Evolutionary conservation across 1,139 yeast genomes (phyloP), one percentile per base, ranked within the genome.

Genomic region (Eremothecium sinecaudum): DNA sequence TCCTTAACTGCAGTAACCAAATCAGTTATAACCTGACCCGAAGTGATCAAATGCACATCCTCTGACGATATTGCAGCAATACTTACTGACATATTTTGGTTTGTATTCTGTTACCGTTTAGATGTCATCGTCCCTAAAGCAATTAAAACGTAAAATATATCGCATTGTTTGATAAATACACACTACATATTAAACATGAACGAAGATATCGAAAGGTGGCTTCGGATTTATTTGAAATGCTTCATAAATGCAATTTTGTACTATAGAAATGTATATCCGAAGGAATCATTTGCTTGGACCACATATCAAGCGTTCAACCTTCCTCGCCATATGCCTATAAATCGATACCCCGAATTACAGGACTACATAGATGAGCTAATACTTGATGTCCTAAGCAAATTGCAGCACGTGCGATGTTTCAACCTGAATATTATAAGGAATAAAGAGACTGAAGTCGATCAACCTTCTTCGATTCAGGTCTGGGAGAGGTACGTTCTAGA

Each of bases 1-100:
- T 90, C 98, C 52, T 90, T 90, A 21, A 80, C 75, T 0, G 83
- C 80, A 1, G 87, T 73, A 0, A 73, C 65, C 24, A 90, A 59
- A 48, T 83, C 94, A 5, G 78, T 72, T 16, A 90, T 81, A 13
- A 90, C 97, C 56, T 90, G 97, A 0, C 96, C 96, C 0, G 96
- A 83, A 0, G 96, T 84, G 38, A 90, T 73, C 40, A 70, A 66
- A 44, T 81, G 84, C 7, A 86, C 67, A 45, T 63, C 67, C 14
- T 38, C 22, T 3, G 33, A 31, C 16, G 38, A 40, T 19, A 55
- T 48, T 13, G 53, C 48, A 15, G 37, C 33, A 13, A 47, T 47
- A 31, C 36, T 38, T 27, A 15, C 17, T 20, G 29, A 14, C 37
- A 35, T 31, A 21, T 21, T 11, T 4, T 13, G 3, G 13, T 21